Evolutionary conservation across 2,329 filamentous ascomycete species (phyloP).

Genomic region (Xylaria sp.): DNA sequence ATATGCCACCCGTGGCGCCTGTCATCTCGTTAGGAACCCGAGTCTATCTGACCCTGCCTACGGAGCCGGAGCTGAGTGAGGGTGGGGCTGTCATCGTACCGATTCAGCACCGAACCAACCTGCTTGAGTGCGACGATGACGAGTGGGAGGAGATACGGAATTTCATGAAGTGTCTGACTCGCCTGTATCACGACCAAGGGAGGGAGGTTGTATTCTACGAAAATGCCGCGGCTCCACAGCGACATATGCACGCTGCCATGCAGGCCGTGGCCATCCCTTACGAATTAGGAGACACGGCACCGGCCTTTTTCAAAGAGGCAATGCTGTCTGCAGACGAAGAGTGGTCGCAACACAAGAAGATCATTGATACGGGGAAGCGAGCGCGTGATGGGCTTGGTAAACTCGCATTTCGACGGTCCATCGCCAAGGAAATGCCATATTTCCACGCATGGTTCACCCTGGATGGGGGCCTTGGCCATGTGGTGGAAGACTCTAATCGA

Average conservation of each 20-base stretch:
- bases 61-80: conserved; percentile 78
- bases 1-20: conserved; percentile 72
- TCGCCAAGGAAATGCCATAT: conserved; percentile 96
- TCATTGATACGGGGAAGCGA: conserved; percentile 77
- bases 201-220: conserved; percentile 96
- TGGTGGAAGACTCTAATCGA: conserved; percentile 76
- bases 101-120: conserved; percentile 77
- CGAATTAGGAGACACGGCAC: conserved; percentile 82
- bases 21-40: conserved; percentile 80
- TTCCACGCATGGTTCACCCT: conserved; percentile 96
- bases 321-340: conserved; percentile 84
- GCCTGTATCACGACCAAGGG: conserved; percentile 91
- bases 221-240: conserved; percentile 77
- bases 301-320: conserved; percentile 92
- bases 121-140: conserved; percentile 97
- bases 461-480: conserved; percentile 85
- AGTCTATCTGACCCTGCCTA: conserved; percentile 81
- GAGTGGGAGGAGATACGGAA: conserved; percentile 99
- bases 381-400: conserved; percentile 67
- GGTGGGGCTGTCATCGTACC: conserved; percentile 86
- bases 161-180: conserved; percentile 94
- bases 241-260: conserved; percentile 79
- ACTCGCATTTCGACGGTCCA: conserved; percentile 70
- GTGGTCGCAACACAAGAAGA: conserved; percentile 91
- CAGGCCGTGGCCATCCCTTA: conserved; percentile 83